Evolutionary conservation across 2,329 filamentous ascomycete genomes (phyloP).

Genomic region (Stagonosporopsis rhizophila): DNA sequence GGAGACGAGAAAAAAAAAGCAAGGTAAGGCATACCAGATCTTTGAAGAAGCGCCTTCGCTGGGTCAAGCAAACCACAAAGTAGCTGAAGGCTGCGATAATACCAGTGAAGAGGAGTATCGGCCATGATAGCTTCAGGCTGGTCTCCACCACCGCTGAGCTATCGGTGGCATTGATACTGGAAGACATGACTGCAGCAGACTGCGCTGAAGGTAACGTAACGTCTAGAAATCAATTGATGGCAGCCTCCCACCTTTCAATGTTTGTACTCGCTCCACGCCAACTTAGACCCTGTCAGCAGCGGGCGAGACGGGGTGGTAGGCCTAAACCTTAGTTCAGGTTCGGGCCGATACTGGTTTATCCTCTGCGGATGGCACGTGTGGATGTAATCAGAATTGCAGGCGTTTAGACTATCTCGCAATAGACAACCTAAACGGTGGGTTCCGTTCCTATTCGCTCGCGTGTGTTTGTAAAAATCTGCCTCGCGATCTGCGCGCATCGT

Average conservation of each 20-base stretch:
- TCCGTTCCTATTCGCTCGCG: background rate
- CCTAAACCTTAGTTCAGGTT: background rate
- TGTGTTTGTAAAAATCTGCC: background rate
- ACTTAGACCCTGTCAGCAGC: slow-evolving; percentile 2
- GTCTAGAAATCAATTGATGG: background rate
- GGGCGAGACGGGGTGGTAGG: background rate
- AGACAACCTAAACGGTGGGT: background rate
- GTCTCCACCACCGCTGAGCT: slow-evolving; percentile 7
- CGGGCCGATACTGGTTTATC: background rate
- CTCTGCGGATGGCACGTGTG: background rate
- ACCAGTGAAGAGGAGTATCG: slow-evolving; percentile 17
- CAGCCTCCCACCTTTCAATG: background rate
- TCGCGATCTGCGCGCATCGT: background rate
- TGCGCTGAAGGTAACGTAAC: background rate
- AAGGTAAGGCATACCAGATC: slow-evolving; percentile 25
- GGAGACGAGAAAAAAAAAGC: background rate
- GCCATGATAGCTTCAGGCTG: slow-evolving; percentile 20
- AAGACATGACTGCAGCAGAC: background rate
- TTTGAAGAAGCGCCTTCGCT: slow-evolving; percentile 33
- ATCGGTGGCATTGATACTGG: background rate
- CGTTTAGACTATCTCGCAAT: background rate
- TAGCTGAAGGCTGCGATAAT: slow-evolving; percentile 27
- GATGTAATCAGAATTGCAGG: background rate
- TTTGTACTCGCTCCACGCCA: background rate
- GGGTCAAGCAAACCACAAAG: slow-evolving; percentile 25